Base-by-base conservation (phyloP, 805 yeast species). In the Zygosaccharomyces gambellarensis region DNA sequence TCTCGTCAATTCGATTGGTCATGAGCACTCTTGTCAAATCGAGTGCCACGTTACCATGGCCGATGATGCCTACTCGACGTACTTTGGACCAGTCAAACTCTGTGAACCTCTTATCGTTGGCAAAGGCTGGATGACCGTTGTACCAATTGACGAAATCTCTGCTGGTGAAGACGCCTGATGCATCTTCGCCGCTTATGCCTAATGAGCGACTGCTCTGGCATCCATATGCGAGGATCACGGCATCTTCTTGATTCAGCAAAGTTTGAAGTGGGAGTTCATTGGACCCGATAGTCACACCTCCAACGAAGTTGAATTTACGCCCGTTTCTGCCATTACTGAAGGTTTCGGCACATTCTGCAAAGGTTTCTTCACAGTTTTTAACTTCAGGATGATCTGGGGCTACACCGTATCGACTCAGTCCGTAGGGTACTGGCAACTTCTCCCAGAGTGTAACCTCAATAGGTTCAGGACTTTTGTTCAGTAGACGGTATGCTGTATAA, bases 351-450 rank as follows among this genome's bases (percentile, higher is more conserved):
- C 74, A 71, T 47, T 83, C 82, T 8, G 75, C 77, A 62, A 94
- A 85, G 46, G 90, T 82, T 17, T 85, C 73, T 45, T 74, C 77
- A 59, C 94, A 86, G 51, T 82, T 82, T 65, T 90, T 92, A 29
- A 94, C 98, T 61, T 94, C 98, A 0, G 97, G 96, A 68, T 94
- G 97, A 68, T 94, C 99, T 2, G 99, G 99, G 0, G 99, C 97
- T n/a, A 94, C 98, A 1, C 99, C 99, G 63, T 79, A 90, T 31
- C 99, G 70, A 38, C 90, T 82, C 30, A 94, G 74, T 0, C 99
- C 99, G 70, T 78, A 92, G 0, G 99, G 99, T 5, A 90, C 83
- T 0, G 97, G 96, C 23, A 83, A 71, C 53, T 80, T 77, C 61
- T 94, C 99, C 71, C 82, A 90, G 67, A 92, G 74, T 52, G 88